Conservation (phyloP, 225 moss, liverwort and hornwort genomes). For the Sphagnum tenellum region DNA sequence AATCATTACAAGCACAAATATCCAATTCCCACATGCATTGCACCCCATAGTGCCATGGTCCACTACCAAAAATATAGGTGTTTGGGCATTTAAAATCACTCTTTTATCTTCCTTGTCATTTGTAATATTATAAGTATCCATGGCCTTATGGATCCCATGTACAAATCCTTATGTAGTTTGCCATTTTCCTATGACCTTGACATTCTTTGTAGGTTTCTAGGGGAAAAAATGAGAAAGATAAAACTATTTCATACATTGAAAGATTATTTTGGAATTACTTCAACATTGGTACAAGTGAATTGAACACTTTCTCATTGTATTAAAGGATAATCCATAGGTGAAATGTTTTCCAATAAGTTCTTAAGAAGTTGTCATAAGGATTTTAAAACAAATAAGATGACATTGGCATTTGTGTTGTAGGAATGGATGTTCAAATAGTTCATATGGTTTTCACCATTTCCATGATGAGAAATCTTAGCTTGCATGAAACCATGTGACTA, state of each 20-base stretch:
- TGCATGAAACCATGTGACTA: constrained; percentile 35
- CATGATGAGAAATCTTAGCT: constrained; percentile 46
- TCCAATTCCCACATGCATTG: constrained; percentile 43
- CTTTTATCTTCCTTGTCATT: neutral
- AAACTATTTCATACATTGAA: constrained; percentile 10
- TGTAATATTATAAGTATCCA: neutral
- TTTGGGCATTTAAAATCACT: neutral
- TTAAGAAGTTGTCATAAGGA: too few species aligned
- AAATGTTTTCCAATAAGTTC: too few species aligned
- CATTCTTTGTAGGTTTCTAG: neutral
- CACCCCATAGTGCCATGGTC: constrained; percentile 26
- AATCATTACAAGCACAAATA: constrained; percentile 8
- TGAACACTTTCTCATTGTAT: neutral
- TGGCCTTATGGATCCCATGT: neutral
- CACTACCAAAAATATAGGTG: constrained; percentile 13
- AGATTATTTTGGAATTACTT: constrained; percentile 63
- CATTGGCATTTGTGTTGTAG: constrained; percentile 9
- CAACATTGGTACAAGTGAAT: constrained; percentile 30
- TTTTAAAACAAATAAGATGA: too few species aligned
- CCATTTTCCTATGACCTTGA: neutral
- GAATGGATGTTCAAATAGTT: constrained; percentile 56
- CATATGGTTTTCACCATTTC: constrained; percentile 52
- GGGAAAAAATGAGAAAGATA: neutral
- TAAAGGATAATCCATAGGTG: too few species aligned
- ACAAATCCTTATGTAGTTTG: neutral